phyloP scores from a whole-genome alignment of 169 alveolate species.

The Plasmodium blacklocki region DNA sequence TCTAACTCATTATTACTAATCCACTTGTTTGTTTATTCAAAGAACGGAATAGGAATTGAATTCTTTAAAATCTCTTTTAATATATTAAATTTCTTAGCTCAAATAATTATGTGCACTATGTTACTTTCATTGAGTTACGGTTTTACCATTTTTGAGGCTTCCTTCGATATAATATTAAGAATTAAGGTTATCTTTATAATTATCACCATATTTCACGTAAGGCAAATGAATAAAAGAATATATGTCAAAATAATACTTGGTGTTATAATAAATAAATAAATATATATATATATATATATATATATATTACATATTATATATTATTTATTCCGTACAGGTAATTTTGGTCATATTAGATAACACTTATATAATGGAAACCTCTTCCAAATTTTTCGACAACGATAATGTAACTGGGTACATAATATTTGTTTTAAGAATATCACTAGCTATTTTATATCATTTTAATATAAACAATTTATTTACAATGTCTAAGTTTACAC shows the following conservation, averaged over 20 bases:
- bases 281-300: constrained; percentile 5
- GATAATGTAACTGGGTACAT: constrained; percentile 72
- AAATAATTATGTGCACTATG: constrained; percentile 71
- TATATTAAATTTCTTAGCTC: constrained; percentile 57
- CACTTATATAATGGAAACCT: constrained; percentile 53
- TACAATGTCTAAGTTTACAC: constrained; percentile 21
- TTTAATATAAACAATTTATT: constrained; percentile 54
- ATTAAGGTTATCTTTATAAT: constrained; percentile 36
- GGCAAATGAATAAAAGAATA: background rate
- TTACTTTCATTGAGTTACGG: constrained; percentile 71
- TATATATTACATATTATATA: background rate
- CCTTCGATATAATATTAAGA: constrained; percentile 18
- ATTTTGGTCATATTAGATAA: constrained; percentile 55
- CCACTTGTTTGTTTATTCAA: constrained; percentile 60
- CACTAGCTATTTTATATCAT: constrained; percentile 63
- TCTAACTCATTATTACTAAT: constrained; percentile 55
- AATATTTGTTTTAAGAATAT: constrained; percentile 45
- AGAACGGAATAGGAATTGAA: constrained; percentile 66
- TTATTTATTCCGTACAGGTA: constrained; percentile 15
- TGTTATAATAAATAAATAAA: background rate
- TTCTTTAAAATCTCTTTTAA: constrained; percentile 58
- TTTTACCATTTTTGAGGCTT: constrained; percentile 51
- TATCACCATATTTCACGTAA: constrained; percentile 68
- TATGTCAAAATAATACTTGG: background rate
- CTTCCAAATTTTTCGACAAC: constrained; percentile 63